These are phyloP conservation scores for Dimocarpus longan DNA, from an alignment of 345 rosid genomes.

Conservation along the genomic window DNA sequence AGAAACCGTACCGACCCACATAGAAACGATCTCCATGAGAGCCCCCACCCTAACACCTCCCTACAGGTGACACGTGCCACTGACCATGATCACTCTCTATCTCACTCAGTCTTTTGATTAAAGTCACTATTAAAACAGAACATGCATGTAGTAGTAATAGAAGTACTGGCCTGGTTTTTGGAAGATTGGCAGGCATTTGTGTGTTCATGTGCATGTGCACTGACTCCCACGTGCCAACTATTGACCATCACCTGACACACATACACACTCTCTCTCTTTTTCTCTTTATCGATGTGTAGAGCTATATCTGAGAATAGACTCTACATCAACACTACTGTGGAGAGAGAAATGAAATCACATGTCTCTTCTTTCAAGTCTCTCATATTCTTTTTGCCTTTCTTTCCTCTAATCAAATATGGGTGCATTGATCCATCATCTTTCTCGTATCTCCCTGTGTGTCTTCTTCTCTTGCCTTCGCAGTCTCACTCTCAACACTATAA, in stretches of 20 bases:
- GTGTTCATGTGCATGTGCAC: slow-evolving; percentile 22
- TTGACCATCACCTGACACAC: slow-evolving; percentile 8
- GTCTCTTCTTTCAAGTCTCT: slow-evolving; percentile 33
- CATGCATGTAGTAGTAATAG: no score
- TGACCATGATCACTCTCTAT: slow-evolving; percentile 18
- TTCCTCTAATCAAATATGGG: not conserved
- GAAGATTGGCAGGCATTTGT: not conserved
- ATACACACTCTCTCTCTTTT: not conserved
- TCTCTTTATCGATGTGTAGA: not conserved
- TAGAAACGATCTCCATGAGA: slow-evolving; percentile 14
- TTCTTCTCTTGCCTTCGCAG: not conserved
- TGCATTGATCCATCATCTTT: slow-evolving; percentile 2
- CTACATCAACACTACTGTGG: not conserved
- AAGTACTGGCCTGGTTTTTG: not conserved
- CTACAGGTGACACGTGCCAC: slow-evolving; percentile 22
- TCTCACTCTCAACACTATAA: no score
- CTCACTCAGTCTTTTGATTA: not conserved
- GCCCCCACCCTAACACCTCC: not conserved
- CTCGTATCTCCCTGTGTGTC: not conserved
- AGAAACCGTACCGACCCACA: slow-evolving; percentile 15
- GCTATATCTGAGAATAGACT: not conserved
- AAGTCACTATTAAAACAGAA: not conserved
- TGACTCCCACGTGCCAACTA: slow-evolving; percentile 48
- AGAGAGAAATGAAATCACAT: not conserved
- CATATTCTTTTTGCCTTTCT: slow-evolving; percentile 38